Base-by-base conservation (phyloP, 129 eudicot species). In the Sambucus nigra region DNA sequence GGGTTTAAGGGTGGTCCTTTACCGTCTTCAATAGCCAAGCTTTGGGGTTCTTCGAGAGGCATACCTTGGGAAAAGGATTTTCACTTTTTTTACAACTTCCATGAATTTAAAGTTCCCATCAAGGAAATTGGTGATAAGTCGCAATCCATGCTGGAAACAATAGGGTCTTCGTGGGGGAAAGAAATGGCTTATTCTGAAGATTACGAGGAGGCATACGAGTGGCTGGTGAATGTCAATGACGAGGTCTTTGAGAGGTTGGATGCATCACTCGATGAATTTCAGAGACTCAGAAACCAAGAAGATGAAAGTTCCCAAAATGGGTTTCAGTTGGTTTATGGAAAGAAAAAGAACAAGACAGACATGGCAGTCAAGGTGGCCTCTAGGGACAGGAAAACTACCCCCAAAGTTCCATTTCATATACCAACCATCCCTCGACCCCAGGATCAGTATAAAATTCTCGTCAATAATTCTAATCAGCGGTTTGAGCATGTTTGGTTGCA, bases 401-500 rank as follows among this genome's bases (percentile, higher is more conserved):
- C 78, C 12, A 91, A 78, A 55, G 78, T 91, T 26, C 79, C 94
- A 1, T 91, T 79, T 74, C 98, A 91, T 56, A 72, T 81, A 45
- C 75, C 94, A 0, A 58, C 79, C 0, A 79, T 91, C 24, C 70
- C 70, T 5, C 69, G 68, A 72, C 99, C 99, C 5, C 99, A 91
- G 45, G 84, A 79, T 44, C 91, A 74, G 84, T 85, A 75, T 68
- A 86, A 77, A 59, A 82, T 91, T 12, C 41, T 76, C 50, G 99
- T 91, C 17, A 82, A 82, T 35, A 86, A 91, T 61, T 13, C 66
- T 0, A 86, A 86, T 28, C 82, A 79, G 88, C 94, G 84, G 0
- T 86, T 76, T 59, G 79, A 86, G 50, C 94, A 92, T 77, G 87
- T 85, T 51, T 84, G 84, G 91, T 55, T 82, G 75, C 71, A 79